Base-by-base conservation (phyloP, 441 rosid species). In the Pelargonium cotyledonis region DNA sequence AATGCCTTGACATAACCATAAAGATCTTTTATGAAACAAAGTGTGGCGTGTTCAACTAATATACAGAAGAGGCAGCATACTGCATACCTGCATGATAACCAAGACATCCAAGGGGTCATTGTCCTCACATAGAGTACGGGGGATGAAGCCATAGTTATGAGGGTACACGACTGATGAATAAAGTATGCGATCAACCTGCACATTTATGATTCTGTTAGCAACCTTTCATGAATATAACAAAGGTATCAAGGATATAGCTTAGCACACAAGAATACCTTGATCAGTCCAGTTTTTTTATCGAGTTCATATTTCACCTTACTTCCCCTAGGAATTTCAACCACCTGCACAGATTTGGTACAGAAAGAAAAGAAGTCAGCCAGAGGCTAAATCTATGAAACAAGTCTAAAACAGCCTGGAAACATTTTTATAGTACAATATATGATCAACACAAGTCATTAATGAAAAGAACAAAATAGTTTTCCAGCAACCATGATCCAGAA, bases 271-370 rank as follows among this genome's bases (percentile, higher is more conserved):
- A 26, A 70, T 71, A 88, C 95, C 88, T 83, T 88, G 70, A 88
- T 88, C 72, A 88, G 79, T 72, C 95, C 95, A 3, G 85, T 84
- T 51, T 80, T 83, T 76, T 88, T 88, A 85, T 86, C 95, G 19
- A 88, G 95, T 70, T 88, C 95, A 74, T 88, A 88, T 68, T 88
- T 88, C 79, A 88, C 95, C 82, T 88, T 88, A 83, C 91, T 81
- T 49, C 95, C 95, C 61, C 81, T 88, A 18, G 83, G 66, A 26
- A 88, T 88, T 77, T 86, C 95, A 79, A 88, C 61, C 66, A 86
- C 95, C 95, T 88, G 81, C 70, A 78, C 14, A 55, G 26, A 23
- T 23, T 23, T 23, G 26, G 26, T 23, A 23, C 26, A 23, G n/a
- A n/a, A n/a, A n/a, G n/a, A n/a, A n/a, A n/a, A 23, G 26, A 23